phyloP scores from a whole-genome alignment of 192 early-diverging fungal genomes.

The Chytriomyces hyalinus region DNA sequence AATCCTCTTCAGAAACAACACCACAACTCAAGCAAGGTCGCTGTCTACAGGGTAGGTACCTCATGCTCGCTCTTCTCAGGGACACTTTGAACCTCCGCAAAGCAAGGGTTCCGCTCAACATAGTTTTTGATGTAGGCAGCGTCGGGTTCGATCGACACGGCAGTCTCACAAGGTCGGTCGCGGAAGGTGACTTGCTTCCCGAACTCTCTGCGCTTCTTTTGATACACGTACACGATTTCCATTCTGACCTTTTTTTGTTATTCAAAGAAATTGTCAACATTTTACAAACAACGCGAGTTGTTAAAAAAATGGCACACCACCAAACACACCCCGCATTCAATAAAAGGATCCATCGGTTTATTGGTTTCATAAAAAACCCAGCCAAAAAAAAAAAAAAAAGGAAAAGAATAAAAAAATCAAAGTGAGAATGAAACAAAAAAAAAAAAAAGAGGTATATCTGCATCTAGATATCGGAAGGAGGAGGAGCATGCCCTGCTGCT shows the following conservation, averaged over 20 bases:
- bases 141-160: constrained; percentile 51
- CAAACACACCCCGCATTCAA: no score
- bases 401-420: no score
- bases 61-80: constrained; percentile 67
- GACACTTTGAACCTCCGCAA: constrained; percentile 54
- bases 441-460: not conserved
- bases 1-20: not conserved
- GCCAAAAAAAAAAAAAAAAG: no score
- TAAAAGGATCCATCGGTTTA: no score
- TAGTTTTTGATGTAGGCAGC: constrained; percentile 56
- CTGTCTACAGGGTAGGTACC: constrained; percentile 34
- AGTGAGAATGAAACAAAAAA: not conserved
- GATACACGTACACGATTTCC: constrained; percentile 72
- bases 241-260: constrained; percentile 33
- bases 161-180: constrained; percentile 48
- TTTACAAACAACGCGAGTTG: no score
- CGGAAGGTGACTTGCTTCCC: constrained; percentile 59
- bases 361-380: no score
- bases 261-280: not conserved
- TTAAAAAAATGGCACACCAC: no score
- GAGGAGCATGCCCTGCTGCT: not conserved
- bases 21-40: not conserved
- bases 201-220: constrained; percentile 63
- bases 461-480: constrained; percentile 1
- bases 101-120: constrained; percentile 56